phyloP scores from a whole-genome alignment of 2,329 filamentous ascomycete species.

The Penicillium sp. region DNA sequence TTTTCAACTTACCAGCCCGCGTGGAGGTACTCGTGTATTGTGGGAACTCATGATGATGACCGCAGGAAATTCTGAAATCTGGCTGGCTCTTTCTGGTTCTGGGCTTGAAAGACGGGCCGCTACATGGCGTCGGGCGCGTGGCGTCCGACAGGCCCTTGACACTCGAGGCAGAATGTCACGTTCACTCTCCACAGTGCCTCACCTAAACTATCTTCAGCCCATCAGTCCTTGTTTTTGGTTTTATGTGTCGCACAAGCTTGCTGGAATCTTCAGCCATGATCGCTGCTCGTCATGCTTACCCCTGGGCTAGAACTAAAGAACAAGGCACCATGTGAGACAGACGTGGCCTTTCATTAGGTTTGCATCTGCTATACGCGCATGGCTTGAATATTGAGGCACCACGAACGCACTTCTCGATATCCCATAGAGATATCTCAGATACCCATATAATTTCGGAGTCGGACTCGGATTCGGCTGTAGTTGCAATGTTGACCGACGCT shows the following conservation, averaged over 20 bases:
- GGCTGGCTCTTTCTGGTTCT: neutral
- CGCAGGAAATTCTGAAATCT: neutral
- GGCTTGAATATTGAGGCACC: neutral
- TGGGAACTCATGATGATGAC: neutral
- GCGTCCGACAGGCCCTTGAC: neutral
- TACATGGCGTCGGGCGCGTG: neutral
- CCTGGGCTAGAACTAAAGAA: neutral
- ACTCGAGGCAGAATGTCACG: neutral
- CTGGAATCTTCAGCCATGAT: neutral
- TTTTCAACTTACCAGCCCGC: neutral
- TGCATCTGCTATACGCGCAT: neutral
- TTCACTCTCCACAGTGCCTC: neutral
- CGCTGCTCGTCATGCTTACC: neutral
- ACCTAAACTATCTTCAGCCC: neutral
- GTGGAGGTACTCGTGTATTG: neutral
- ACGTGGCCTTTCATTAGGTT: neutral
- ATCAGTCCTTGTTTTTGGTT: neutral
- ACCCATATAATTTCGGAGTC: slow-evolving; percentile 6
- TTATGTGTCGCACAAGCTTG: neutral
- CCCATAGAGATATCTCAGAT: neutral
- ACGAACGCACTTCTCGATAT: neutral
- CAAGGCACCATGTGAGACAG: neutral
- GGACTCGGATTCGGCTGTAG: slow-evolving; percentile 22
- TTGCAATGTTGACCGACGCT: slow-evolving; percentile 7
- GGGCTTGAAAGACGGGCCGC: neutral